phyloP scores from a whole-genome alignment of 179 eudicot genomes.

The Silene noctiflora region DNA sequence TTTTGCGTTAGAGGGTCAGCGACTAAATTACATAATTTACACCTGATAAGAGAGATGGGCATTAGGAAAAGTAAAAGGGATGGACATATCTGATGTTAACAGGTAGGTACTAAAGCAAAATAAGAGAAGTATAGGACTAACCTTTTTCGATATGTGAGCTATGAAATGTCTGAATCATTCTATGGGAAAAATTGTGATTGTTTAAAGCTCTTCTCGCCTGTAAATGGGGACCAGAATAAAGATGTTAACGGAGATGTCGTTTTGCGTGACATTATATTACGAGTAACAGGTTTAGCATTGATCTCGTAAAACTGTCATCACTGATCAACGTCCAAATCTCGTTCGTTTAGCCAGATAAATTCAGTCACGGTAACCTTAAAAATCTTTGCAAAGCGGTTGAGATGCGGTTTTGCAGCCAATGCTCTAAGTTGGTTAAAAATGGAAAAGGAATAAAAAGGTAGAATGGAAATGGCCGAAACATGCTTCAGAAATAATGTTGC shows the following conservation, averaged over 20 bases:
- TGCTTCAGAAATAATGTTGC: neutral
- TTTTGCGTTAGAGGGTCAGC: conserved; percentile 26
- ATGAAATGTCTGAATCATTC: conserved; percentile 37
- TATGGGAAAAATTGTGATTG: conserved; percentile 26
- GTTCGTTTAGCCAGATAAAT: neutral
- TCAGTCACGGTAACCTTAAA: neutral
- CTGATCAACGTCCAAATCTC: too few species aligned
- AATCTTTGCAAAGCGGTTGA: too few species aligned
- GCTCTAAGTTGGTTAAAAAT: too few species aligned
- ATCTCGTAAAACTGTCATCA: too few species aligned
- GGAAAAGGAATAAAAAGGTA: neutral
- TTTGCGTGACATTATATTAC: too few species aligned
- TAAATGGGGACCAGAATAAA: conserved; percentile 30
- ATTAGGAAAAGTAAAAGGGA: conserved; percentile 18
- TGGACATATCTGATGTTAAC: neutral
- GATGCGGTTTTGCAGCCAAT: too few species aligned
- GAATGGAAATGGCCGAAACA: conserved; percentile 1
- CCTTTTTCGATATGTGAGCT: conserved; percentile 38
- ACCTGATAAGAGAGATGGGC: conserved; percentile 25
- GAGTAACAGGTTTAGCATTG: too few species aligned
- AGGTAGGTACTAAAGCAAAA: conserved; percentile 14
- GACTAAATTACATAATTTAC: conserved; percentile 30
- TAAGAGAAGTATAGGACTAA: conserved; percentile 13
- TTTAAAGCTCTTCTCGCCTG: conserved; percentile 33
- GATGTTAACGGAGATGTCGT: conserved; percentile 24